phyloP scores from a whole-genome alignment of 2,329 filamentous ascomycete species.

The Anthostomella pinea region DNA sequence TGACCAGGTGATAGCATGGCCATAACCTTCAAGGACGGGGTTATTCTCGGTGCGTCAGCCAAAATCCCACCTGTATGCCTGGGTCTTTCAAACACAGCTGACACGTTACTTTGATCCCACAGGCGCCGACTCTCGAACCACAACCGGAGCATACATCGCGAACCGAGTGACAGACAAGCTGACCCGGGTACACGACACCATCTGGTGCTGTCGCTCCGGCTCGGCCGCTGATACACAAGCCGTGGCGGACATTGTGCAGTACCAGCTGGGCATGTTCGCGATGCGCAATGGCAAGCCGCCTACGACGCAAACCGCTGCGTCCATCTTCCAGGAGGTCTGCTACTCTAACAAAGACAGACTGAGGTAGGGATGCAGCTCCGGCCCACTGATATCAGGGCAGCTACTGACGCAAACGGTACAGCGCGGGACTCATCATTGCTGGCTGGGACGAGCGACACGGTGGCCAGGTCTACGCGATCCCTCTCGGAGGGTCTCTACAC shows the following conservation, averaged over 20 bases:
- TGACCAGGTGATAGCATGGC: conserved; percentile 70
- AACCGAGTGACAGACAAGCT: conserved; percentile 99
- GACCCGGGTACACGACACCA: conserved; percentile 96
- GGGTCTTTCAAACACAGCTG: conserved; percentile 2
- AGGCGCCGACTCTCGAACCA: conserved; percentile 95
- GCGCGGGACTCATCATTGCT: conserved; percentile 96
- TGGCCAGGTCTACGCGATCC: conserved; percentile 96
- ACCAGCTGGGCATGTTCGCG: conserved; percentile 89
- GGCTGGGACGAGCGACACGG: conserved; percentile 94
- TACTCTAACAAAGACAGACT: conserved; percentile 95
- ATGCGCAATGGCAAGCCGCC: conserved; percentile 86
- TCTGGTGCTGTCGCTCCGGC: conserved; percentile 98
- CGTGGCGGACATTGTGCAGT: conserved; percentile 96
- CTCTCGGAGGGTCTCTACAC: conserved; percentile 92
- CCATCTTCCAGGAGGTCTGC: conserved; percentile 96
- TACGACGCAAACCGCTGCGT: conserved; percentile 90
- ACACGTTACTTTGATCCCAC: conserved; percentile 7
- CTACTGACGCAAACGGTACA: conserved; percentile 36
- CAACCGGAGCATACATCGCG: conserved; percentile 95
- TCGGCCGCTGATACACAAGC: conserved; percentile 98
- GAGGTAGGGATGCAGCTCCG: conserved; percentile 57
- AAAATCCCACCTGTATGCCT: background rate
- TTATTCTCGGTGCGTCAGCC: conserved; percentile 70
- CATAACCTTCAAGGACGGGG: conserved; percentile 97
- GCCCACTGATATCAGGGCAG: background rate